Evolutionary conservation across 2,329 filamentous ascomycete species (phyloP), one percentile per base, ranked within the genome.

Genomic region (Claviceps sp.): DNA sequence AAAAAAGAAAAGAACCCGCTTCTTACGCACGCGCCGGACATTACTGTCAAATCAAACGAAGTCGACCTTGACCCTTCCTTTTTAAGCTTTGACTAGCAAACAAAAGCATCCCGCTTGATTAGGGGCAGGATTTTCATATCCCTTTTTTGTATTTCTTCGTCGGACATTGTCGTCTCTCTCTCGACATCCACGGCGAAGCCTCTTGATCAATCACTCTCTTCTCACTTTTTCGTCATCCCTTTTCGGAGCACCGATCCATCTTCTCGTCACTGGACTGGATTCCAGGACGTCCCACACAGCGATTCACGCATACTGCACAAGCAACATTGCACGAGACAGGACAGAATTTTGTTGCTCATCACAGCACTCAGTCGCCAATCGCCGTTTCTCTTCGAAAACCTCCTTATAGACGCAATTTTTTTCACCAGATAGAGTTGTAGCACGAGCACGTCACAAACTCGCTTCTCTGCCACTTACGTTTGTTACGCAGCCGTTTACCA

Each of bases 11-110:
- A 40, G 5, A 39, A 5, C 8, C 17, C 30, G 7, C 5, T 43
- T 30, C 14, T 45, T 43, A 24, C 47, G 37, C 43, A 46, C 42
- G 37, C 43, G 22, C 49, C 50, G 47, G 11, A 47, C 19, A 46
- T 5, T 13, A 50, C 19, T n/a, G 24, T 40, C 47, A 13, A 43
- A 19, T 22, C 3, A 38, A 42, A 40, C 11, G 50, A 56, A 48
- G 54, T 57, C 57, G 59, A 64, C 60, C 58, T 64, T 62, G 62
- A 63, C 50, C 61, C 58, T 62, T 64, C 55, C 52, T 58, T 60
- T 17, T 46, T 34, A 34, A 30, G 14, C 8, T 46, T 54, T 56
- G 7, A 41, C 50, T 50, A 53, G 47, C 34, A 51, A 44, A 30
- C 43, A 47, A 50, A 42, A 37, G 5, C 13, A 40, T 19, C 11